Conservation (phyloP, 1,284 basidiomycete species). For the Marasmius oreades region DNA sequence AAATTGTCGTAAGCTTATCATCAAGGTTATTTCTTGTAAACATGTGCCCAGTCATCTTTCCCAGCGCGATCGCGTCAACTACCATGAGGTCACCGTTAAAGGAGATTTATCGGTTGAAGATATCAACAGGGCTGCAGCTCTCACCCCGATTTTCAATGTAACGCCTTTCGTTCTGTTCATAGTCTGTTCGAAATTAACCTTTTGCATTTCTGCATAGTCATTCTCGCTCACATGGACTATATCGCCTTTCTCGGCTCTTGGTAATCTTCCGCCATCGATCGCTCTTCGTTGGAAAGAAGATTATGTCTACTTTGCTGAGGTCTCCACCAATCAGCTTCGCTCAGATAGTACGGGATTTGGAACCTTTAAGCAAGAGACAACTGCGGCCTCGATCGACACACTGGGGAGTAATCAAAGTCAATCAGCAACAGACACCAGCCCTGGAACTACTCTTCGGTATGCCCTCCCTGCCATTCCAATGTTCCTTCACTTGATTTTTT, state of each 20-base stretch:
- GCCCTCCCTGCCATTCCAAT: slow-evolving; percentile 4
- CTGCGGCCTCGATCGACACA: slow-evolving; percentile 16
- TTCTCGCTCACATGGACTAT: slow-evolving; percentile 33
- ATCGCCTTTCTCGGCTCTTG: slow-evolving; percentile 29
- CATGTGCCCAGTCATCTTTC: not conserved
- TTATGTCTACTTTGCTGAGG: slow-evolving; percentile 35
- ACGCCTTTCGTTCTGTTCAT: not conserved
- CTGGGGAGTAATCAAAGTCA: not conserved
- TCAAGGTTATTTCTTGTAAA: not conserved
- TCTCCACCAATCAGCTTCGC: slow-evolving; percentile 28
- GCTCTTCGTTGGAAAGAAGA: slow-evolving; percentile 27
- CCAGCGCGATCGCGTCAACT: slow-evolving; percentile 2
- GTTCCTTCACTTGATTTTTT: not conserved
- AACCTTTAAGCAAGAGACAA: slow-evolving; percentile 28
- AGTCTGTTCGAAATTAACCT: not conserved
- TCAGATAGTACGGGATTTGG: slow-evolving; percentile 33
- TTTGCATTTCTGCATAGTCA: slow-evolving; percentile 13
- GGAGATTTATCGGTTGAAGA: slow-evolving; percentile 9
- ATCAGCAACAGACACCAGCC: not conserved
- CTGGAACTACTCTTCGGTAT: slow-evolving; percentile 23
- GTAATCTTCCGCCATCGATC: slow-evolving; percentile 29
- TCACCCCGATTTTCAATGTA: not conserved
- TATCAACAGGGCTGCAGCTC: slow-evolving; percentile 2
- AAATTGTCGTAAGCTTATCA: slow-evolving; percentile 22
- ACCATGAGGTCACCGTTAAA: slow-evolving; percentile 6